Conservation (phyloP, 75 land plant genomes). For the Pseudotsuga menziesii region DNA sequence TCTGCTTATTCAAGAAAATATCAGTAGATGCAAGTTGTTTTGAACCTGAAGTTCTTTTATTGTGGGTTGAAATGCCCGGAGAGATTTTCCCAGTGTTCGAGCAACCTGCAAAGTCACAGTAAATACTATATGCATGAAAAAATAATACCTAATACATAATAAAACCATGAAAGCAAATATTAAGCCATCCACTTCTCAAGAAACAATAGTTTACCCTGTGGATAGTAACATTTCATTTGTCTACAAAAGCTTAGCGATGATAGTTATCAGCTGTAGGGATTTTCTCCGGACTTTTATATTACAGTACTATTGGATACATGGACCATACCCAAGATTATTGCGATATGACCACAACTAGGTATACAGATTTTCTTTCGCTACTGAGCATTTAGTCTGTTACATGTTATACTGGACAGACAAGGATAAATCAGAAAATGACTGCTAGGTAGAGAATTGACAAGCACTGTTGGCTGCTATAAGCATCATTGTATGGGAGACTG, state of each 20-base stretch:
- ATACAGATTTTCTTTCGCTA: background rate
- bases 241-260: background rate
- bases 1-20: background rate
- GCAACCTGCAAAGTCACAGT: conserved; percentile 71
- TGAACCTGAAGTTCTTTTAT: conserved; percentile 92
- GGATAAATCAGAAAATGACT: background rate
- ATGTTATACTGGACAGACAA: background rate
- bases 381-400: background rate
- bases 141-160: background rate
- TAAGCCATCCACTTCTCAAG: background rate
- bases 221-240: background rate
- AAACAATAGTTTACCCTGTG: background rate
- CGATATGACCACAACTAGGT: background rate
- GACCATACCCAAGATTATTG: background rate
- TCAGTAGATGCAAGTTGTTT: background rate
- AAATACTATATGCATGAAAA: background rate
- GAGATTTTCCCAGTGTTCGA: conserved; percentile 83
- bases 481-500: no score
- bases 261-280: background rate
- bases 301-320: background rate
- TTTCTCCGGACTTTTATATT: background rate
- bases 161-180: background rate
- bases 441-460: background rate
- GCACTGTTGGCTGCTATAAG: background rate
- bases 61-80: conserved; percentile 94